Conservation (phyloP, 352 stramenopile genomes). For the Pythium insidiosum region DNA sequence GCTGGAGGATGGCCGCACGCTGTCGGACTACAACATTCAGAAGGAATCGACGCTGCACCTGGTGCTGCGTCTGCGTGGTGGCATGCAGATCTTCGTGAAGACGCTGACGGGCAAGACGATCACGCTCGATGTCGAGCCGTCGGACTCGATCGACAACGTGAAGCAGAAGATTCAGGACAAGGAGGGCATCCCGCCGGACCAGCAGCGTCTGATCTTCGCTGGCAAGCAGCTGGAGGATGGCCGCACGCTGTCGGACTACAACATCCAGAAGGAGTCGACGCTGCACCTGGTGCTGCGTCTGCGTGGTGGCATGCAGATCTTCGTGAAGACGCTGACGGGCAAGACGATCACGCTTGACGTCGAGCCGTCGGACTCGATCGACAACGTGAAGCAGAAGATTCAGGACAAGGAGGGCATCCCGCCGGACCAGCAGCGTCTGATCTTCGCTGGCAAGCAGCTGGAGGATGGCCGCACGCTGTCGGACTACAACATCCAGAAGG, state of each 20-base stretch:
- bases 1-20: constrained; percentile 89
- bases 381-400: constrained; percentile 96
- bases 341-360: no score
- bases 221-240: constrained; percentile 92
- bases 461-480: no score
- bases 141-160: constrained; percentile 93
- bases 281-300: constrained; percentile 87
- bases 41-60: constrained; percentile 93
- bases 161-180: constrained; percentile 95
- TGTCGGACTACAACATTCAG: constrained; percentile 91
- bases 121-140: constrained; percentile 88
- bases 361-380: constrained; percentile 87
- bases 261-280: constrained; percentile 94
- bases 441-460: no score
- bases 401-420: constrained; percentile 90
- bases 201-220: constrained; percentile 94
- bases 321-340: constrained; percentile 91
- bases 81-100: constrained; percentile 91
- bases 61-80: constrained; percentile 72
- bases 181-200: constrained; percentile 91
- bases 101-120: constrained; percentile 88
- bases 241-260: constrained; percentile 90
- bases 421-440: no score
- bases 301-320: constrained; percentile 76
- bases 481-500: neutral